phyloP scores from a whole-genome alignment of 2,329 filamentous ascomycete species.

The Endothia cerciana region DNA sequence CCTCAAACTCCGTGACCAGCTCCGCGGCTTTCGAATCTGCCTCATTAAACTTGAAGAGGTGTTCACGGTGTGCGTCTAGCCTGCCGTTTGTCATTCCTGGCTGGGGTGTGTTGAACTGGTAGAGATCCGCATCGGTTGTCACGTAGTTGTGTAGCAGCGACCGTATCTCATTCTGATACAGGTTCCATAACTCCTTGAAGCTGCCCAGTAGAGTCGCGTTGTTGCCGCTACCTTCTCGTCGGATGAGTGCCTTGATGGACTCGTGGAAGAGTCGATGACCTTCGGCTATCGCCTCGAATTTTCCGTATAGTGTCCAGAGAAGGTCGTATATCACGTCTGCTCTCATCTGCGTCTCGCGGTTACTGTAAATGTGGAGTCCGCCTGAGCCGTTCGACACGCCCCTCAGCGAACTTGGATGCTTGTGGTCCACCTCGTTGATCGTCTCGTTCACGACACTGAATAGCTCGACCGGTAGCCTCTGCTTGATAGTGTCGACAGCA shows the following conservation, averaged over 20 bases:
- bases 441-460: slow-evolving; percentile 95
- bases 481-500: slow-evolving; percentile 88
- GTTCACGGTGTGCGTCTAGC: slow-evolving; percentile 56
- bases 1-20: slow-evolving; percentile 83
- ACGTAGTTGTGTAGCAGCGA: slow-evolving; percentile 95
- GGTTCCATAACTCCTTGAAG: slow-evolving; percentile 96
- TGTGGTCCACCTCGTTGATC: slow-evolving; percentile 89
- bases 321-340: slow-evolving; percentile 89
- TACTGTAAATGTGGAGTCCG: slow-evolving; percentile 65
- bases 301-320: slow-evolving; percentile 89
- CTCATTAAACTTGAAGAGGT: slow-evolving; percentile 85
- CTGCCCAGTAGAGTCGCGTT: slow-evolving; percentile 74
- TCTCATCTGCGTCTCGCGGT: slow-evolving; percentile 74
- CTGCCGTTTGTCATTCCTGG: slow-evolving; percentile 49
- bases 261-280: slow-evolving; percentile 94
- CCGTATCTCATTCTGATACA: slow-evolving; percentile 96
- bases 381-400: slow-evolving; percentile 58
- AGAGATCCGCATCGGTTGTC: slow-evolving; percentile 83
- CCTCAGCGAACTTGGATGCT: slow-evolving; percentile 81
- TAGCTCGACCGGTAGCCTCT: slow-evolving; percentile 89
- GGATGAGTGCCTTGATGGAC: slow-evolving; percentile 82
- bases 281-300: slow-evolving; percentile 96
- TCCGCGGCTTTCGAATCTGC: slow-evolving; percentile 79
- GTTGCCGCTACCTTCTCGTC: slow-evolving; percentile 73
- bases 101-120: slow-evolving; percentile 62